Evolutionary conservation across 306 rosid genomes (phyloP).

Genomic region (Elaeagnus macrophylla): DNA sequence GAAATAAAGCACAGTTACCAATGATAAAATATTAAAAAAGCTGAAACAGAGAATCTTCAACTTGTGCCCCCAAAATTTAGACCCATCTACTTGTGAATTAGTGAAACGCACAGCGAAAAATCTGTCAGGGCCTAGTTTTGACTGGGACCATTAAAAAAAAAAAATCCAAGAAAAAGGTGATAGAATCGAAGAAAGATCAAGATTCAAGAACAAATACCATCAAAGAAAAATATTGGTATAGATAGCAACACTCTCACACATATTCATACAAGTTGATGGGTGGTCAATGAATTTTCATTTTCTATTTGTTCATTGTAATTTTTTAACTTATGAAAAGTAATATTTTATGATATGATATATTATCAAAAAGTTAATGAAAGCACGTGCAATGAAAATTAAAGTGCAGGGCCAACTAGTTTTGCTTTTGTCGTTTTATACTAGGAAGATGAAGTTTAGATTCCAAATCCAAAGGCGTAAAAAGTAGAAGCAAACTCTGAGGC

Average conservation of each 20-base stretch:
- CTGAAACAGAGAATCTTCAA: background rate
- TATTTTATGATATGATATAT: too few species aligned
- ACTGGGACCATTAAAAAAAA: slow-evolving; percentile 2
- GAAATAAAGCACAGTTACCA: slow-evolving; percentile 34
- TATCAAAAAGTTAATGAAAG: slow-evolving; percentile 24
- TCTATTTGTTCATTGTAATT: too few species aligned
- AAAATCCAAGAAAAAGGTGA: slow-evolving; percentile 17
- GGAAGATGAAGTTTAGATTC: slow-evolving; percentile 43
- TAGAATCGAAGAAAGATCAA: slow-evolving; percentile 9
- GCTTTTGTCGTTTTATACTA: slow-evolving; percentile 61
- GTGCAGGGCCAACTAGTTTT: slow-evolving; percentile 25
- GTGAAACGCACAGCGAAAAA: background rate
- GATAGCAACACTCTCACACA: slow-evolving; percentile 13
- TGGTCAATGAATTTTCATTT: background rate
- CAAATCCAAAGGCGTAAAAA: slow-evolving; percentile 37
- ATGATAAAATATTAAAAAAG: slow-evolving; percentile 13
- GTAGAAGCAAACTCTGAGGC: slow-evolving; percentile 24
- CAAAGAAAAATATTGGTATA: background rate
- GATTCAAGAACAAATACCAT: background rate
- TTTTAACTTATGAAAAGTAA: too few species aligned
- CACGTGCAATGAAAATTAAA: slow-evolving; percentile 54
- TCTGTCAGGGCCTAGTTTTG: slow-evolving; percentile 7
- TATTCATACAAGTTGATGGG: slow-evolving; percentile 1
- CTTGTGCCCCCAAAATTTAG: slow-evolving; percentile 16
- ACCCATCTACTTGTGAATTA: background rate